phyloP scores from a whole-genome alignment of 805 yeast genomes.

The Barnettozyma siamensis region DNA sequence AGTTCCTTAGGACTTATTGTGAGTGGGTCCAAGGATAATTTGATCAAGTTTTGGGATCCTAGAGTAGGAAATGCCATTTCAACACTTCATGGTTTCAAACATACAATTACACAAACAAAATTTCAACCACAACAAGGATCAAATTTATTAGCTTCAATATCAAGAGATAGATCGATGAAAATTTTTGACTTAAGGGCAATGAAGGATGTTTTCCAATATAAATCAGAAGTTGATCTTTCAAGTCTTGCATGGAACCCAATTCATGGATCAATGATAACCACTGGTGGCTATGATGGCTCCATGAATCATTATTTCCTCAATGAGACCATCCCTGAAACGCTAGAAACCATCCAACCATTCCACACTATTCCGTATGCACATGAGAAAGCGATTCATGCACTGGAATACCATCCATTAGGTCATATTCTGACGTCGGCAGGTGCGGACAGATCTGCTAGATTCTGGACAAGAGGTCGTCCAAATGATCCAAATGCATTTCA shows the following conservation, averaged over 20 bases:
- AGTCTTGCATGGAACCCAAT: slow-evolving; percentile 91
- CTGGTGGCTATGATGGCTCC: slow-evolving; percentile 89
- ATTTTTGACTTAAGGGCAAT: slow-evolving; percentile 83
- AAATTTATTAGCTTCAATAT: slow-evolving; percentile 74
- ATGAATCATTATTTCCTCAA: slow-evolving; percentile 71
- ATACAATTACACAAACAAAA: slow-evolving; percentile 79
- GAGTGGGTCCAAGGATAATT: slow-evolving; percentile 92
- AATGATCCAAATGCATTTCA: slow-evolving; percentile 78
- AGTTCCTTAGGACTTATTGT: slow-evolving; percentile 79
- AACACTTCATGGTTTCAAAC: slow-evolving; percentile 88
- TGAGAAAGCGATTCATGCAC: slow-evolving; percentile 83
- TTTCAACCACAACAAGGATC: slow-evolving; percentile 75
- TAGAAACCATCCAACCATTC: slow-evolving; percentile 37
- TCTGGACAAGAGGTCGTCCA: slow-evolving; percentile 93
- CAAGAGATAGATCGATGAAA: slow-evolving; percentile 83
- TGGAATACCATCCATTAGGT: slow-evolving; percentile 93
- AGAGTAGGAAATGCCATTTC: slow-evolving; percentile 66
- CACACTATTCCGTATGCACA: slow-evolving; percentile 87
- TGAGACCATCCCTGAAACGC: slow-evolving; percentile 28
- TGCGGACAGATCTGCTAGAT: slow-evolving; percentile 84
- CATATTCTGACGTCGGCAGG: slow-evolving; percentile 90
- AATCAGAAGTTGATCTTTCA: slow-evolving; percentile 82
- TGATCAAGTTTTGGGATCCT: slow-evolving; percentile 95
- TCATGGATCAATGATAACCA: slow-evolving; percentile 70
- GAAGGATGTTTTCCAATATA: slow-evolving; percentile 66